Evolutionary conservation across 306 rosid species (phyloP).

Genomic region (Vicia sativa): DNA sequence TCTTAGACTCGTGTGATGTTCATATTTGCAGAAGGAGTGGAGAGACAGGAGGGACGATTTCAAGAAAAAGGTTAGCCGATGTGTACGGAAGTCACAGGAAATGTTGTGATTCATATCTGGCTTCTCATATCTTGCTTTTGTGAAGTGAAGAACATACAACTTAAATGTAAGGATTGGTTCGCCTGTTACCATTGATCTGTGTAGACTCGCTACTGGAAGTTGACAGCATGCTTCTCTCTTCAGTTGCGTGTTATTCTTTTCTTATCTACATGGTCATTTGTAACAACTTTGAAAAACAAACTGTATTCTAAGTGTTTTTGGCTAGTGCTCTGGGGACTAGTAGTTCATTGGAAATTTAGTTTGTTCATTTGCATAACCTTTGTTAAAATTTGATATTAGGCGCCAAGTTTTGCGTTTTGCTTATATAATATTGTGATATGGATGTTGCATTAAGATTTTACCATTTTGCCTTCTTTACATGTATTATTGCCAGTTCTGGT

Average conservation of each 20-base stretch:
- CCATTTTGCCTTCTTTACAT: constrained; percentile 1
- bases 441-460: constrained; percentile 14
- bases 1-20: constrained; percentile 6
- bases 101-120: constrained; percentile 51
- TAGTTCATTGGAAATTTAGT: constrained; percentile 38
- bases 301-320: constrained; percentile 52
- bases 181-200: constrained; percentile 38
- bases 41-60: constrained; percentile 91
- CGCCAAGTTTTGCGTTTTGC: constrained; percentile 30
- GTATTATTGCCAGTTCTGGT: constrained; percentile 21
- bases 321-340: constrained; percentile 48
- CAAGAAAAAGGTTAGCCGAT: constrained; percentile 93
- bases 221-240: constrained; percentile 39
- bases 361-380: constrained; percentile 52
- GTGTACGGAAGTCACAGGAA: constrained; percentile 90
- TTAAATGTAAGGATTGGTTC: constrained; percentile 40
- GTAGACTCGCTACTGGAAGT: constrained; percentile 44
- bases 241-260: constrained; percentile 38
- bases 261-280: constrained; percentile 43
- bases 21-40: constrained; percentile 88
- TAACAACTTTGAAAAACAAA: constrained; percentile 42
- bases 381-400: constrained; percentile 35
- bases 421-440: constrained; percentile 5
- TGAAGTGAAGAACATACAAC: constrained; percentile 45
- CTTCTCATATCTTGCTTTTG: constrained; percentile 28